Evolutionary conservation across 768 basidiomycete species (phyloP), one percentile per base, ranked within the genome.

Genomic region (Lepiota brunneoincarnata): DNA sequence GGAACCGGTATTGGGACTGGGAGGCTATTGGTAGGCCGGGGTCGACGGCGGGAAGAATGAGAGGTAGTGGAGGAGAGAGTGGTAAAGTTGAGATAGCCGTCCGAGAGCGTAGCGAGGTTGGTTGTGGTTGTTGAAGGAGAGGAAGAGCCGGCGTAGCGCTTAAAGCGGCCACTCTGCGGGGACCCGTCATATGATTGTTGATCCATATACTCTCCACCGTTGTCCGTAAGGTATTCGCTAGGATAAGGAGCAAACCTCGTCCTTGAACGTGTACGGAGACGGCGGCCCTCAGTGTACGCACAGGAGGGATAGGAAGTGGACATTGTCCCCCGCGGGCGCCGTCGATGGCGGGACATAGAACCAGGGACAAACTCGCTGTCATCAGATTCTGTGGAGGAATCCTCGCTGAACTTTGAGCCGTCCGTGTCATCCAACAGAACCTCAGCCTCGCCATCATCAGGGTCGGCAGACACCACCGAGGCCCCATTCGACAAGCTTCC

Each of bases 1-100:
- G 85, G 85, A 3, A 87, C 77, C 26, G 85, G 84, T 9, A 86
- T 69, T 39, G 85, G 86, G 15, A 82, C 66, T 21, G 79, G 80
- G 4, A 82, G 64, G 23, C 69, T 72, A 5, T 62, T 56, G 2
- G 63, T 41, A 23, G 68, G 64, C 28, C 78, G 71, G 12, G 49
- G 54, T 26, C 57, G 44, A 23, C 45, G 42, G 28, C 39, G 37
- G 5, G 38, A 52, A 18, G 41, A 28, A 36, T 39, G 39, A 31
- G 56, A 23, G 45, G 51, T 5, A 49, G 53, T n/a, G 35, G 57
- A 12, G 37, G 61, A 51, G 23, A 58, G 49, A 1, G 55, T 55
- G 6, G 49, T 39, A 37, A 55, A 53, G 31, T 42, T 56, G 35
- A 41, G 34, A 26, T 42, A 41, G 15, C 23, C 26, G 14, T 39